Percentiles rank a stretch among this genome's conserved stretches.
phyloP scores from a whole-genome alignment of 2,329 filamentous ascomycete genomes.

The Fusarium odoratissimum region DNA sequence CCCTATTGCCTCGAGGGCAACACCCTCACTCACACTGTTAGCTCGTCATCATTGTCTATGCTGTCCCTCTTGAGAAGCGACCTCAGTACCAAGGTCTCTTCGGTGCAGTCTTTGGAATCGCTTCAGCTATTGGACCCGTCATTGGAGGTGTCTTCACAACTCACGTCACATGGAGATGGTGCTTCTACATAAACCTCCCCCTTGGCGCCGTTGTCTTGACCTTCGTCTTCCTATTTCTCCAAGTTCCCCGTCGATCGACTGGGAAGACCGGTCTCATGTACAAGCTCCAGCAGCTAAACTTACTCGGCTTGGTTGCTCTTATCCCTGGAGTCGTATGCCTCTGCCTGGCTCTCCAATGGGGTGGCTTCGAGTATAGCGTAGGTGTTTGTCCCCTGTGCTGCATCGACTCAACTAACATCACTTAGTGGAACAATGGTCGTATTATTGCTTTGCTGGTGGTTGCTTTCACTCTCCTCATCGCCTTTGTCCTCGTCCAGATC shows the following conservation, averaged over 20 bases:
- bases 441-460: constrained; percentile 52
- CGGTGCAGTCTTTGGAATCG: constrained; percentile 56
- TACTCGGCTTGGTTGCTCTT: constrained; percentile 61
- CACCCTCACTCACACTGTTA: background rate
- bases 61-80: constrained; percentile 55
- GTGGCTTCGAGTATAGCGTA: constrained; percentile 25
- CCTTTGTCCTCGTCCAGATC: constrained; percentile 55
- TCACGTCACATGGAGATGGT: constrained; percentile 51
- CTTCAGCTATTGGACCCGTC: constrained; percentile 45
- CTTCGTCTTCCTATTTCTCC: constrained; percentile 42
- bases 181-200: constrained; percentile 53
- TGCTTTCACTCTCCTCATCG: constrained; percentile 53
- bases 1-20: background rate
- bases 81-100: constrained; percentile 45
- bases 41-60: constrained; percentile 39
- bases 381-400: background rate
- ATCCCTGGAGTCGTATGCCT: constrained; percentile 63
- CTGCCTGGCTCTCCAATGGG: constrained; percentile 62
- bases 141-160: constrained; percentile 47
- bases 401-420: background rate
- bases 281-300: constrained; percentile 8
- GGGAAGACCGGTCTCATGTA: constrained; percentile 24
- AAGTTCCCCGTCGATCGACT: constrained; percentile 21
- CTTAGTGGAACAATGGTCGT: background rate
- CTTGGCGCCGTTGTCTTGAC: constrained; percentile 47